A percentile compares a stretch with the other conserved stretches of the same genome.
These are phyloP conservation scores for Leptodermis oblonga DNA, from an alignment of 257 asterid species.

Conservation along the genomic window DNA sequence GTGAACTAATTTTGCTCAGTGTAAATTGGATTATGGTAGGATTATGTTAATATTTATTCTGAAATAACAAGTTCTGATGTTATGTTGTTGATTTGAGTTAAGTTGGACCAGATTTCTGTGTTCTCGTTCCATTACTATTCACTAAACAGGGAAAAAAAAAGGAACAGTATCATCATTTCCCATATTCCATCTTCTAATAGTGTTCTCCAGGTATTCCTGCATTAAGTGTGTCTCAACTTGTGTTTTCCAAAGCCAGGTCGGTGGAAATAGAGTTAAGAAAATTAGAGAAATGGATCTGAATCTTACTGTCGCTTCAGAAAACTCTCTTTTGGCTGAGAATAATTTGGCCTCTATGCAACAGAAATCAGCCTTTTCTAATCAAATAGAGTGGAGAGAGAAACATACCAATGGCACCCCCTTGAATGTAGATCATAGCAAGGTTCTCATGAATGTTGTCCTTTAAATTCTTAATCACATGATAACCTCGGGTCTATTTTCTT, in stretches of 20 bases:
- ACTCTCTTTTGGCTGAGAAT: too few species aligned
- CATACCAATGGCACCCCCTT: conserved; percentile 24
- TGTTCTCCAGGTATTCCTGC: too few species aligned
- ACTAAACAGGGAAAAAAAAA: background rate
- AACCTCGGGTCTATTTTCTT: too few species aligned
- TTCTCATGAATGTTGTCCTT: too few species aligned
- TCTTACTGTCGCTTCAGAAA: too few species aligned
- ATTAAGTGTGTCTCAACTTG: too few species aligned
- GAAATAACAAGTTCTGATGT: background rate
- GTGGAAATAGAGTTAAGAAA: too few species aligned
- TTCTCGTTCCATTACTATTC: background rate
- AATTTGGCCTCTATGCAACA: conserved; percentile 43
- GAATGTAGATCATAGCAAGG: conserved; percentile 42
- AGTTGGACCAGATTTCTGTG: background rate
- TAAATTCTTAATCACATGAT: too few species aligned
- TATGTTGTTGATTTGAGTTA: background rate
- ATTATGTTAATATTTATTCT: background rate
- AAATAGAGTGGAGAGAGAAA: conserved; percentile 48
- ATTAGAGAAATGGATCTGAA: too few species aligned
- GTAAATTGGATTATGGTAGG: too few species aligned
- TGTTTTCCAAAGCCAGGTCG: too few species aligned
- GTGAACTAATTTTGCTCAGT: too few species aligned
- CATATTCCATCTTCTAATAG: background rate
- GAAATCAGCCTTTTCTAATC: conserved; percentile 33
- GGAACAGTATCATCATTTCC: background rate